Evolutionary conservation across 805 yeast genomes (phyloP), one percentile per base, ranked within the genome.

Genomic region (Candida easanensis): DNA sequence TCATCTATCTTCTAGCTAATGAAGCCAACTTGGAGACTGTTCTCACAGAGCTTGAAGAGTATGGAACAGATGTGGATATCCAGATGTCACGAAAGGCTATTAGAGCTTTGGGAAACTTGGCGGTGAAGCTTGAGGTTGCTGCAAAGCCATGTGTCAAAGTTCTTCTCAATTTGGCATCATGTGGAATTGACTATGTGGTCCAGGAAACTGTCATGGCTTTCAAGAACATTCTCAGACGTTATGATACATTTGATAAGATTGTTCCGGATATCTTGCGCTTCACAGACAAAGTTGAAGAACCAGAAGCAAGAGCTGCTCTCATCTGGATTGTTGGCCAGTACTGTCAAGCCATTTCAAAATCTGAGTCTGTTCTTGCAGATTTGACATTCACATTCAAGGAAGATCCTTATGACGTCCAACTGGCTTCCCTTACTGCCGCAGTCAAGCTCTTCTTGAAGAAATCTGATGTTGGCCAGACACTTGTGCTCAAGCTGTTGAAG

Each of bases 31-130:
- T 84, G 36, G 70, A 68, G 5, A 64, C 71, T 30, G 88, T 91
- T 1, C 66, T 90, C 36, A 66, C 77, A 15, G 98, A 90, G 59
- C 63, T 90, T 40, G 84, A 80, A 49, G 96, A 85, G 54, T 90
- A 90, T 62, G 95, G 95, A 4, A 77, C 88, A 0, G 96, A 88
- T 55, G 81, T 87, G 13, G 97, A 90, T 62, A 76, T 82, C 19
- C 84, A 84, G 45, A 88, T 89, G 83, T 87, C 90, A 2, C 70
- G 95, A 43, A 86, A 88, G 56, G 89, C 97, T 0, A 80, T 91
- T 3, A 68, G 95, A 46, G 96, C 96, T 0, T 80, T 91, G 48
- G 97, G 97, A 2, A 87, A 89, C 56, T 67, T 91, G 17, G 95
- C 97, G 0, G 80, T 89, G 21, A 88, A 87, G 56, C 64, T 88